Percentiles rank a stretch among this genome's conserved stretches.
These are phyloP conservation scores for Xylaria arbuscula DNA, from an alignment of 2,329 filamentous ascomycete genomes.

Conservation along the genomic window DNA sequence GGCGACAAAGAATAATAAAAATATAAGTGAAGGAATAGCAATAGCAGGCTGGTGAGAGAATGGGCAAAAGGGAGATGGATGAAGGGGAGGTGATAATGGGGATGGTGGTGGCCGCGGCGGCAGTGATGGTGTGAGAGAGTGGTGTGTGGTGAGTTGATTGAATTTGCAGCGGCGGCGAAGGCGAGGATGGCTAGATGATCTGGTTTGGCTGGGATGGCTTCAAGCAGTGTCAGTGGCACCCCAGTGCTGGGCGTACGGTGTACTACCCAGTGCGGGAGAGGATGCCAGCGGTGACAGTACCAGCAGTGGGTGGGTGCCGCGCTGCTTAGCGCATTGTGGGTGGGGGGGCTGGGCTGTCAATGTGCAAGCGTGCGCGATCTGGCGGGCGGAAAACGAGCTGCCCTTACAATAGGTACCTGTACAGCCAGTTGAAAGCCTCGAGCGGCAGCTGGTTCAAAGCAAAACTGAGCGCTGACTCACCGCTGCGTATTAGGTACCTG, in stretches of 20 bases:
- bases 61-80: conserved; percentile 30
- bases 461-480: background rate
- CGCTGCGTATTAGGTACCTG: background rate
- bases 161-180: conserved; percentile 48
- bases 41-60: conserved; percentile 12
- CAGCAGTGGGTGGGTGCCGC: conserved; percentile 37
- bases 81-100: conserved; percentile 17
- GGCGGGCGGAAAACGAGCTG: conserved; percentile 7
- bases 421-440: conserved; percentile 24
- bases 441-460: conserved; percentile 12
- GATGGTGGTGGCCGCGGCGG: conserved; percentile 8
- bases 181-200: conserved; percentile 47
- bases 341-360: conserved; percentile 37
- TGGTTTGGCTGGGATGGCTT: conserved; percentile 42
- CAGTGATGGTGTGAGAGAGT: conserved; percentile 19
- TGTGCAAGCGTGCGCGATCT: conserved; percentile 23
- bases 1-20: conserved; percentile 25
- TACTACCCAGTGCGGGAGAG: conserved; percentile 34
- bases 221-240: conserved; percentile 31
- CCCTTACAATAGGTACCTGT: background rate
- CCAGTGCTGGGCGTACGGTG: conserved; percentile 35
- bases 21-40: conserved; percentile 35
- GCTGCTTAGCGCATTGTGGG: conserved; percentile 36
- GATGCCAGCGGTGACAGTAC: conserved; percentile 29
- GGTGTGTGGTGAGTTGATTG: conserved; percentile 38